Conservation (phyloP, 352 stramenopile species). For the Phytopythium helicoides region DNA sequence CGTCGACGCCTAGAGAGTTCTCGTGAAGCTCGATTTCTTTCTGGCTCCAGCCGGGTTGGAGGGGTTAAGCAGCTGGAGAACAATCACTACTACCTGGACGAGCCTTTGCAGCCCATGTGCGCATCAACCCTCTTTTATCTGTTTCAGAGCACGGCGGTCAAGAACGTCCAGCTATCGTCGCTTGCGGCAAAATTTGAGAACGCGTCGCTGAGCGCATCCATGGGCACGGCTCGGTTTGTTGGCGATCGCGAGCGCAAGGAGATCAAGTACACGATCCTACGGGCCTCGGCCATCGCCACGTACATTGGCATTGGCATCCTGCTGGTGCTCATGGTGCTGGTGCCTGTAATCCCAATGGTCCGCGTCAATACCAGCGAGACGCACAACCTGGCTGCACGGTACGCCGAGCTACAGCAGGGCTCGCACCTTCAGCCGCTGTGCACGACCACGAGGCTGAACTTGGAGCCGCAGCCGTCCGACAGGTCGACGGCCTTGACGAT, state of each 20-base stretch:
- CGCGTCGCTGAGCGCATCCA: slow-evolving; percentile 9
- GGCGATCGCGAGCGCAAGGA: slow-evolving; percentile 40
- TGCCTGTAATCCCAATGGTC: slow-evolving; percentile 29
- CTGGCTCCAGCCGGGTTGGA: too few relatives aligned
- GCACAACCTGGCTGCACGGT: slow-evolving; percentile 28
- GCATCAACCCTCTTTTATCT: slow-evolving; percentile 49
- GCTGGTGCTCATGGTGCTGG: slow-evolving; percentile 18
- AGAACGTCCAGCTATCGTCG: slow-evolving; percentile 12
- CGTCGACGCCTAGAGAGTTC: too few relatives aligned
- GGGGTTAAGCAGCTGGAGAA: slow-evolving; percentile 30
- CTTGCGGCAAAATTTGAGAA: slow-evolving; percentile 4
- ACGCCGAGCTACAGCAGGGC: too few relatives aligned
- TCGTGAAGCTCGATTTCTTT: too few relatives aligned
- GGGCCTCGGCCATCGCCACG: slow-evolving; percentile 36
- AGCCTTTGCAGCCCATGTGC: slow-evolving; percentile 44
- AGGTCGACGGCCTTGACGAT: slow-evolving; percentile 75
- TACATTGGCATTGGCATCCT: slow-evolving; percentile 37
- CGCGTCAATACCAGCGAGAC: slow-evolving; percentile 23
- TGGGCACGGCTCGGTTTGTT: slow-evolving; percentile 24
- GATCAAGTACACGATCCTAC: slow-evolving; percentile 43
- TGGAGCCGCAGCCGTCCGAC: slow-evolving; percentile 79
- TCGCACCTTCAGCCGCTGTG: slow-evolving; percentile 64
- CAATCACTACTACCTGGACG: slow-evolving; percentile 49
- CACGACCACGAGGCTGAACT: slow-evolving; percentile 84
- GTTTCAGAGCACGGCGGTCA: slow-evolving; percentile 40